A percentile compares a stretch with the other conserved stretches of the same genome.
These are phyloP conservation scores for Papiliotrema nemorosa DNA, from an alignment of 1,284 basidiomycete genomes.

Conservation along the genomic window DNA sequence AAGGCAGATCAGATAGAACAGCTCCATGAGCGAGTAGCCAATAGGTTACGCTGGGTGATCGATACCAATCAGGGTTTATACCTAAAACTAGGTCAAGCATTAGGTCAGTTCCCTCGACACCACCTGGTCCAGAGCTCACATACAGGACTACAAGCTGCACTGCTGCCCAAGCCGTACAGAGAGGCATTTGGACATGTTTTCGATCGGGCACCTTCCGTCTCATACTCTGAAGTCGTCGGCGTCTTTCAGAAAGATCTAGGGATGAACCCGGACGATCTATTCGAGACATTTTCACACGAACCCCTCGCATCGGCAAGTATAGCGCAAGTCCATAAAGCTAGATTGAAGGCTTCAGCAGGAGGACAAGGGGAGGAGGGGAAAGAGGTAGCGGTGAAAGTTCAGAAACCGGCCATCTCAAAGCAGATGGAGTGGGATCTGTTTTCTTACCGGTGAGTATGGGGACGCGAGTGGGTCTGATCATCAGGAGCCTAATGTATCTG, in stretches of 20 bases:
- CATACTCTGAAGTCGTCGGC: constrained; percentile 62
- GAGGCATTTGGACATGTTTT: constrained; percentile 75
- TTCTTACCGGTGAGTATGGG: constrained; percentile 38
- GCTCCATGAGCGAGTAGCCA: constrained; percentile 75
- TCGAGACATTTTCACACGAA: constrained; percentile 67
- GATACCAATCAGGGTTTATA: constrained; percentile 79
- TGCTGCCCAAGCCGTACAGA: constrained; percentile 77
- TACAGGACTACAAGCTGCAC: constrained; percentile 71
- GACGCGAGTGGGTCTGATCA: not conserved
- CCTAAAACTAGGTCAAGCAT: constrained; percentile 72
- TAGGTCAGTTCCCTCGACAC: constrained; percentile 26
- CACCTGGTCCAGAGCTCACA: not conserved
- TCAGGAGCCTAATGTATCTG: constrained; percentile 42
- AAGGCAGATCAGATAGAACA: constrained; percentile 65
- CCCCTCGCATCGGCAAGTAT: constrained; percentile 81
- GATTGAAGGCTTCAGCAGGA: constrained; percentile 52
- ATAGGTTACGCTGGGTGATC: constrained; percentile 69
- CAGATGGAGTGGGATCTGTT: constrained; percentile 79
- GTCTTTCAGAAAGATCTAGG: constrained; percentile 68
- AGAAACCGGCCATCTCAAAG: constrained; percentile 77
- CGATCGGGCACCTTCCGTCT: constrained; percentile 78
- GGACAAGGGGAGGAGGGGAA: constrained; percentile 21
- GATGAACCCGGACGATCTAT: constrained; percentile 65
- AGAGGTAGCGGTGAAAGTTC: constrained; percentile 82
- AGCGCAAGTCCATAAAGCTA: constrained; percentile 81